Evolutionary conservation across 2,329 filamentous ascomycete species (phyloP), one percentile per base, ranked within the genome.

Genomic region (Lasiodiplodia sp.): DNA sequence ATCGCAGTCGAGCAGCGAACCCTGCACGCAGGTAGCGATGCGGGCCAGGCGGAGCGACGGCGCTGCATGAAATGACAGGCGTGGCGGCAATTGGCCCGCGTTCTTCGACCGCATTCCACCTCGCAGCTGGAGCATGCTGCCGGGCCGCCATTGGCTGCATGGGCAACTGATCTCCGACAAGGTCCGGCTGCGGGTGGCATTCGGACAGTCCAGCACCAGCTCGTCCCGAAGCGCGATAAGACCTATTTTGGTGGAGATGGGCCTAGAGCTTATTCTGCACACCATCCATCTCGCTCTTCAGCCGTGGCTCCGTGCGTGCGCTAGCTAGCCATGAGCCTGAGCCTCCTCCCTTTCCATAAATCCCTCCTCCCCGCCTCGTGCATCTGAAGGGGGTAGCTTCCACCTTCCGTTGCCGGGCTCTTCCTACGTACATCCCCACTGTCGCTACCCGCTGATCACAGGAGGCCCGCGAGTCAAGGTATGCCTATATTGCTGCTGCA

Each of bases 291-390:
- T 34, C 44, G 25, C 60, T 40, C 60, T 28, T 34, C 60, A 52
- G 60, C 60, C 60, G 52, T 52, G 60, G 60, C 60, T 64, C 60
- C 44, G 60, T 64, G 47, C 37, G 60, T 64, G 60, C 60, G 25
- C 60, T 25, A 52, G 47, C 60, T 64, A 64, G 60, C 60, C 31
- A 49, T 49, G 47, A 52, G 60, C 60, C 60, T 64, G 60, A 64
- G 60, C 60, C 60, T 64, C 60, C 60, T 64, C 60, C 60, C 47
- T 64, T 64, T 64, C 60, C 60, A 52, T 64, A 64, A 64, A 64
- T 64, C 28, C 28, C 60, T 64, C 60, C 60, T 21, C 28, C 11
- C 55, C 31, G 60, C 60, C 47, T 52, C 47, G 44, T 52, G 31
- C 25, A 25, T 64, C 52, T 49, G 47, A 38, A 37, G 44, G 49